Evolutionary conservation across 2,329 filamentous ascomycete genomes (phyloP), one percentile per base, ranked within the genome.

Genomic region (Juglanconis juglandina): DNA sequence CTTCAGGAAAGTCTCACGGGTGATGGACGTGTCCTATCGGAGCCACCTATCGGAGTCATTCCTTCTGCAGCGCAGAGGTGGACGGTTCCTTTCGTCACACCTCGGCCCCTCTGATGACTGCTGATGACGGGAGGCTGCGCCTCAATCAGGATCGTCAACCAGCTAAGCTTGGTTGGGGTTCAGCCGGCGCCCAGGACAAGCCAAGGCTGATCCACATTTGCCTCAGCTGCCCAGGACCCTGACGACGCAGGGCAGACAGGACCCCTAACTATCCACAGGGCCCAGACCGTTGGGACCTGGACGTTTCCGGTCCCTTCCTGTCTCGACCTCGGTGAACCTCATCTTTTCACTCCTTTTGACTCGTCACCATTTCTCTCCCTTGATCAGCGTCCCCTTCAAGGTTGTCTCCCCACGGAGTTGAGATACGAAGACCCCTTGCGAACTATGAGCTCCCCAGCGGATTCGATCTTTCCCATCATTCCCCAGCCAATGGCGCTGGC

Each of bases 401-500:
- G 24, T 32, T n/a, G 44, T 10, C 35, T 30, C 10, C 24, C 24
- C 24, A 2, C 24, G 24, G 24, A 24, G 24, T 24, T 24, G 24
- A 24, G 24, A 24, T 24, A 24, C 1, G 24, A 24, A 24, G 24
- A 24, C 24, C 24, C 2, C 24, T 24, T 24, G n/a, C 30, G 53
- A 53, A 41, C 34, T 63, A 63, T 63, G 61, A 56, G 33, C 5
- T 63, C 51, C 8, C 61, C 5, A 39, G 30, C 37, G 33, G 50
- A 51, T 17, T 17, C 58, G 5, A 41, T 52, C 51, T 58, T 63
- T 5, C 61, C 58, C 11, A 37, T 63, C 50, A 63, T 61, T 2
- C 58, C 61, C 46, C 58, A 56, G 58, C 61, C 61, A n/a, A 58
- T 63, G 46, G 58, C 61, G 61, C 54, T 63, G 50, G 58, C 61